These are phyloP conservation scores for Ceraceosorus bombacis DNA, from an alignment of 1,284 basidiomycete genomes.

Conservation along the genomic window DNA sequence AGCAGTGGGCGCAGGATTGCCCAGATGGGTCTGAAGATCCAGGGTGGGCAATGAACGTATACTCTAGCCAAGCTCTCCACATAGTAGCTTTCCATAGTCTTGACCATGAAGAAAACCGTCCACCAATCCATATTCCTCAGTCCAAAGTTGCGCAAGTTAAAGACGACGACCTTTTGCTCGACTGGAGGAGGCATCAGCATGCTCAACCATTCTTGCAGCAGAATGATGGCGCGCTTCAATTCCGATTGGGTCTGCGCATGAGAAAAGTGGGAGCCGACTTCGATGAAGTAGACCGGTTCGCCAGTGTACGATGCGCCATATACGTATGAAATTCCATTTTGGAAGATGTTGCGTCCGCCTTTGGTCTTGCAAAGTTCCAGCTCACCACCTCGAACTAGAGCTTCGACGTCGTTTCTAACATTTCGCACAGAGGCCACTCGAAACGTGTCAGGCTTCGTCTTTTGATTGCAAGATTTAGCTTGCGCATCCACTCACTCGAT, in stretches of 20 bases:
- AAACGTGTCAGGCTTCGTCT: slow-evolving; percentile 6
- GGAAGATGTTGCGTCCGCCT: slow-evolving; percentile 37
- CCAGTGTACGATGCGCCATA: slow-evolving; percentile 28
- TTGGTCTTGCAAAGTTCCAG: slow-evolving; percentile 25
- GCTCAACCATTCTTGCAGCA: slow-evolving; percentile 29
- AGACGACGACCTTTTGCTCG: slow-evolving; percentile 39
- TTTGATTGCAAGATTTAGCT: not conserved
- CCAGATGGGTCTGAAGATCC: slow-evolving; percentile 46
- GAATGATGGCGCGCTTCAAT: slow-evolving; percentile 35
- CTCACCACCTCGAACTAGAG: slow-evolving; percentile 29
- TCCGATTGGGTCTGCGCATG: slow-evolving; percentile 41
- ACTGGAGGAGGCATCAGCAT: slow-evolving; percentile 40
- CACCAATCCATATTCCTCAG: slow-evolving; percentile 42
- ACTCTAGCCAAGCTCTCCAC: slow-evolving; percentile 30
- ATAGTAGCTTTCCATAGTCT: slow-evolving; percentile 42
- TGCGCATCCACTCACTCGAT: slow-evolving; percentile 17
- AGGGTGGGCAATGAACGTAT: slow-evolving; percentile 40
- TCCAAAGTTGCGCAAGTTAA: slow-evolving; percentile 43
- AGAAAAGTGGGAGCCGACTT: slow-evolving; percentile 38
- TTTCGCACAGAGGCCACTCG: not conserved
- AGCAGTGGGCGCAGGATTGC: slow-evolving; percentile 35
- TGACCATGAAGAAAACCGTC: slow-evolving; percentile 44
- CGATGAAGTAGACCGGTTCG: slow-evolving; percentile 41
- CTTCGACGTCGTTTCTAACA: slow-evolving; percentile 30
- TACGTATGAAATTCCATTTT: slow-evolving; percentile 37